phyloP scores from a whole-genome alignment of 139 green algal species.

The Edaphochlamys debaryana region DNA sequence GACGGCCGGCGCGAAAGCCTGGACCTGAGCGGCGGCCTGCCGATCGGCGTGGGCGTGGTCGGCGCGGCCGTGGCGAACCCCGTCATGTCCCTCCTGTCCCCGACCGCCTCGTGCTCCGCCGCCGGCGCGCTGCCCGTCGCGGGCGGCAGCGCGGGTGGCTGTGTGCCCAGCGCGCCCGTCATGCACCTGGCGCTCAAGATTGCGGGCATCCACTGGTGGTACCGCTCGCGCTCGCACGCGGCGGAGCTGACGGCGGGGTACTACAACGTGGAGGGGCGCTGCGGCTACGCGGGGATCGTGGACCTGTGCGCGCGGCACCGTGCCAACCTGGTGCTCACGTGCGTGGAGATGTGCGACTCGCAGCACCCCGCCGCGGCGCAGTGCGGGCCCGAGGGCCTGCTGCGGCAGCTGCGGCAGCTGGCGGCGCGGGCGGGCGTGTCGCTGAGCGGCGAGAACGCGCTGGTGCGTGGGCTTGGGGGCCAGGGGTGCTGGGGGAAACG shows the following conservation, averaged over 20 bases:
- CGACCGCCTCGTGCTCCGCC: neutral
- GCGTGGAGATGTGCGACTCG: slow-evolving; percentile 96
- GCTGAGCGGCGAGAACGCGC: slow-evolving; percentile 93
- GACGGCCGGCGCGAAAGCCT: neutral
- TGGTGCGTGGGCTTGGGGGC: slow-evolving; percentile 51
- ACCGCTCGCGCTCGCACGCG: slow-evolving; percentile 84
- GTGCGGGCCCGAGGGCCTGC: slow-evolving; percentile 91
- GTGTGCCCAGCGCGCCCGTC: neutral
- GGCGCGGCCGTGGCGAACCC: neutral
- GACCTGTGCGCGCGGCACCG: slow-evolving; percentile 78
- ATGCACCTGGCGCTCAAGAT: slow-evolving; percentile 87
- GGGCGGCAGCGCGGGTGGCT: neutral
- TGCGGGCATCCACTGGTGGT: slow-evolving; percentile 99
- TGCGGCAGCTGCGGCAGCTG: slow-evolving; percentile 79
- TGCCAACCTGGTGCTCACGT: slow-evolving; percentile 93
- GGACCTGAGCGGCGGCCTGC: neutral
- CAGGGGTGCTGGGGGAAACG: too few species aligned
- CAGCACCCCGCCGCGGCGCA: slow-evolving; percentile 90
- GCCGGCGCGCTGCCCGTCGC: neutral
- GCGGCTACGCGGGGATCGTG: slow-evolving; percentile 87
- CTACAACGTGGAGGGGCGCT: slow-evolving; percentile 86
- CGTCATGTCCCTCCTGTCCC: neutral
- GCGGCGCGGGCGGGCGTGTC: slow-evolving; percentile 70
- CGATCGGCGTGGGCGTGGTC: neutral
- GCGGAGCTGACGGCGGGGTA: slow-evolving; percentile 97